Base-by-base conservation (phyloP, 306 rosid genomes). In the Cucumis melo region DNA sequence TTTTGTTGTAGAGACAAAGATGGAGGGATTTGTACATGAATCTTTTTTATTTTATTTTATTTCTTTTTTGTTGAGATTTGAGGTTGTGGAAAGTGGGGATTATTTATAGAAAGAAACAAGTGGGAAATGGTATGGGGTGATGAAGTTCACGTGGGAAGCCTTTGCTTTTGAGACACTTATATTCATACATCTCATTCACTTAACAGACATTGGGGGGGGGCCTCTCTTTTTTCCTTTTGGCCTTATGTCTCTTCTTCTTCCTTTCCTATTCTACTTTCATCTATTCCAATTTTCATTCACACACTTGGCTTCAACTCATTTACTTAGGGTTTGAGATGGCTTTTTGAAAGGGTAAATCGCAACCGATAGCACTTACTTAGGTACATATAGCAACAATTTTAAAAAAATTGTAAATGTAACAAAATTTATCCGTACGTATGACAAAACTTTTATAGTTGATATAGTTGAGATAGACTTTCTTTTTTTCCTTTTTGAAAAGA, bases 81-180 rank as follows among this genome's bases (percentile, higher is more conserved):
- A 46, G 76, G 59, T 10, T 71, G 76, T 48, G 76, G 23, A 48
- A 44, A 23, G 21, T 24, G 59, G 58, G 39, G 32, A 46, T 27
- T 6, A 46, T 27, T 6, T 0, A 32, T 29, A 15, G 3, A 15
- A 23, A 68, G 24, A 50, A 70, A 48, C 76, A 72, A 72, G 21
- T 72, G 42, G 59, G 21, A 27, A 46, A 50, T 46, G 60, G 76
- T 8, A 72, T 72, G 76, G 75, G 76, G 20, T 48, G 76, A 72
- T 72, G 76, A 16, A 48, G 60, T 72, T 72, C 76, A 72, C 76
- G 76, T 72, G 76, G 76, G 59, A 48, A 53, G 42, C 16, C 16
- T 53, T 50, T 72, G 42, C 34, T 70, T 51, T 70, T 70, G 39
- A 10, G 20, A 66, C 73, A 66, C 73, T 24, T 63, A 63, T 63